phyloP scores from a whole-genome alignment of 495 filamentous ascomycete genomes.

The Neurospora sublineolata region DNA sequence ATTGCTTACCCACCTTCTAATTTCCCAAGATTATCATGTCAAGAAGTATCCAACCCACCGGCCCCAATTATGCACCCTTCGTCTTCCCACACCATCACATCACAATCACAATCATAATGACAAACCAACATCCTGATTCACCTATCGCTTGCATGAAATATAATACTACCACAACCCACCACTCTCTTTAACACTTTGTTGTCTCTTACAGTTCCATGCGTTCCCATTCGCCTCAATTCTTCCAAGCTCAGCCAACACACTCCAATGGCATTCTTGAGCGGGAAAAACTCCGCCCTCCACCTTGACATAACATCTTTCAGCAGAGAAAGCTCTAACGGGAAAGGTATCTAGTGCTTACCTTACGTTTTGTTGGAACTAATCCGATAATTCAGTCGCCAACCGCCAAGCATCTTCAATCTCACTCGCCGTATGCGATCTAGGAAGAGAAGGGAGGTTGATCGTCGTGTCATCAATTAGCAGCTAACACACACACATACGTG shows the following conservation, averaged over 20 bases:
- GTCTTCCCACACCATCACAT: neutral
- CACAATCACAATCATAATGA: neutral
- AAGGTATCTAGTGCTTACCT: neutral
- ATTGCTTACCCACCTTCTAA: neutral
- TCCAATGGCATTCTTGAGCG: neutral
- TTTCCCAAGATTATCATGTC: neutral
- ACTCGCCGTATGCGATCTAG: neutral
- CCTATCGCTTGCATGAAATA: neutral
- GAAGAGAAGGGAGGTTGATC: neutral
- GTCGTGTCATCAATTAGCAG: neutral
- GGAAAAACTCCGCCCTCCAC: neutral
- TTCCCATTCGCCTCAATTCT: neutral
- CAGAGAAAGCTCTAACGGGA: neutral
- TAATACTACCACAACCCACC: neutral
- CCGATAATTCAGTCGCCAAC: neutral
- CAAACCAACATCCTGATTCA: neutral
- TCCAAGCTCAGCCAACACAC: neutral
- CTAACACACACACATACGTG: neutral
- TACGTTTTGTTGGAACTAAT: neutral
- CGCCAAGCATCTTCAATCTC: neutral
- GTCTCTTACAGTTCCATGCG: neutral
- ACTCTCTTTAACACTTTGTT: neutral
- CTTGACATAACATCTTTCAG: neutral
- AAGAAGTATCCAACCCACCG: neutral
- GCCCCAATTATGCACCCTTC: neutral